Evolutionary conservation across 2,329 filamentous ascomycete genomes (phyloP).

Genomic region (Conoideocrella luteorostrata): DNA sequence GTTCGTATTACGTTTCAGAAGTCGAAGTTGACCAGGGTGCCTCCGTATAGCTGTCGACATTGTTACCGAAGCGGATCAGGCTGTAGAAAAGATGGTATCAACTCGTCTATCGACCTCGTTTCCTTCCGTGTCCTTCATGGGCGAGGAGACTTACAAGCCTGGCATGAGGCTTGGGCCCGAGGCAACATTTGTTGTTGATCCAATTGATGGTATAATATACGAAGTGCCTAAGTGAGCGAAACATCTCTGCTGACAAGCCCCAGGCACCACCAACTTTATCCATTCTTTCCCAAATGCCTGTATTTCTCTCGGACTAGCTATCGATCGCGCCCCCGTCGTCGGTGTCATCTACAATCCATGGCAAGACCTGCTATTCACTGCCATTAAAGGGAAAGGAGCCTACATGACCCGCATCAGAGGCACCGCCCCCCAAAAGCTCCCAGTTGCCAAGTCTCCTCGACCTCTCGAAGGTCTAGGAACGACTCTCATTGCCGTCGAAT

Average conservation of each 20-base stretch:
- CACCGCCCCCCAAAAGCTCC: slow-evolving; percentile 30
- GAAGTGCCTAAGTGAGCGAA: no score
- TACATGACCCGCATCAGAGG: slow-evolving; percentile 45
- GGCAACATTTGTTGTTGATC: slow-evolving; percentile 76
- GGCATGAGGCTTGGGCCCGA: slow-evolving; percentile 55
- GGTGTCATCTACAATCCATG: slow-evolving; percentile 80
- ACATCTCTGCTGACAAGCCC: no score
- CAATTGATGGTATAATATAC: slow-evolving; percentile 74
- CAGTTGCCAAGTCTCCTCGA: slow-evolving; percentile 40
- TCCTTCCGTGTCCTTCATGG: slow-evolving; percentile 58
- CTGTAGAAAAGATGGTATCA: slow-evolving; percentile 57
- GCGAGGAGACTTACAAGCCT: slow-evolving; percentile 70
- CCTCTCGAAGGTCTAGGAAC: slow-evolving; percentile 54
- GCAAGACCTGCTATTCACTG: slow-evolving; percentile 62
- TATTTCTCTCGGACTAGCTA: slow-evolving; percentile 67
- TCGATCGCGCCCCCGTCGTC: slow-evolving; percentile 55
- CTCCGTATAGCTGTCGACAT: slow-evolving; percentile 58
- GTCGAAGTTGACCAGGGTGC: background rate
- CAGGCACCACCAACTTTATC: slow-evolving; percentile 67
- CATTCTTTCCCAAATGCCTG: slow-evolving; percentile 69
- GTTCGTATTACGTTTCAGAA: no score
- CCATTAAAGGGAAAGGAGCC: slow-evolving; percentile 60
- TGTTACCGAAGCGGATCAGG: slow-evolving; percentile 62
- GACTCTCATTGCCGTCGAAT: slow-evolving; percentile 65
- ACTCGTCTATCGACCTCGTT: slow-evolving; percentile 44